Evolutionary conservation across 305 asterid species (phyloP).

Genomic region (Fraxinus dipetala): DNA sequence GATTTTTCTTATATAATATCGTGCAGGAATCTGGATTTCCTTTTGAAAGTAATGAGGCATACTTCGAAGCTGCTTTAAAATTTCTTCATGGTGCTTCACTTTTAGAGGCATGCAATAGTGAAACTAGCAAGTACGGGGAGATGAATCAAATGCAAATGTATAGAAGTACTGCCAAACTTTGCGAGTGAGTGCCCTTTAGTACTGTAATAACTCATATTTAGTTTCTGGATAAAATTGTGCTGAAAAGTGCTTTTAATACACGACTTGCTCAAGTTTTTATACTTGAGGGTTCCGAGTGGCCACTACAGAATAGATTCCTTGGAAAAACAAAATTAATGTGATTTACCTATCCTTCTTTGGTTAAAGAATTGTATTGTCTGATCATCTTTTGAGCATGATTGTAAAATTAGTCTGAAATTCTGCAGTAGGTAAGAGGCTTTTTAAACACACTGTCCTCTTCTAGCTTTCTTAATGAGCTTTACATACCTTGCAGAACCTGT

Average conservation of each 20-base stretch:
- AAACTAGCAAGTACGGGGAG: conserved; percentile 50
- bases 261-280: neutral
- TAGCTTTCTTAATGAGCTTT: conserved; percentile 26
- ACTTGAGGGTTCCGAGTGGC: conserved; percentile 3
- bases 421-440: conserved; percentile 16
- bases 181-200: conserved; percentile 56
- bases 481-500: conserved; percentile 60
- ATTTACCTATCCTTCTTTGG: neutral
- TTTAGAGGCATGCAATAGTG: conserved; percentile 56
- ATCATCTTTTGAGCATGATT: conserved; percentile 15
- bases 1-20: conserved; percentile 18
- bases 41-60: conserved; percentile 66
- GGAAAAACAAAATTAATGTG: neutral
- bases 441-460: conserved; percentile 18
- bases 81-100: conserved; percentile 86
- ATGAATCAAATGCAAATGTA: conserved; percentile 62
- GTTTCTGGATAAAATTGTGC: neutral
- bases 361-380: neutral
- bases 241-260: neutral
- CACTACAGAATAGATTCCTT: conserved; percentile 6
- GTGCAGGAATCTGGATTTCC: conserved; percentile 73
- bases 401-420: conserved; percentile 18
- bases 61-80: conserved; percentile 77
- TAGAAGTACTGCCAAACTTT: conserved; percentile 65
- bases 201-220: neutral